These are phyloP conservation scores for Rhinocladiella similis DNA, from an alignment of 2,329 filamentous ascomycete genomes.

Conservation along the genomic window DNA sequence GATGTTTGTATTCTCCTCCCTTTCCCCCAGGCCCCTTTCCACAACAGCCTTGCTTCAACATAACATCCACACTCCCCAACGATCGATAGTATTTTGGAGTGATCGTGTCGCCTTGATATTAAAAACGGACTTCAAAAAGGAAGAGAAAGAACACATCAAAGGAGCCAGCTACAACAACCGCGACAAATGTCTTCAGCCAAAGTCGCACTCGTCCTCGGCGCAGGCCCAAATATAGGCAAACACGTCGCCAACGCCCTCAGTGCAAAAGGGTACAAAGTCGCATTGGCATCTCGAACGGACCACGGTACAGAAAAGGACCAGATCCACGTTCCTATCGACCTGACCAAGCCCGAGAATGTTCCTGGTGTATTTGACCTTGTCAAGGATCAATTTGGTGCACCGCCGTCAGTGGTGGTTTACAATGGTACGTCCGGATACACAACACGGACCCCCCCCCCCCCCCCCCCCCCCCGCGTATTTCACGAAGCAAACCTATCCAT, in stretches of 20 bases:
- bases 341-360: conserved; percentile 37
- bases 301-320: not conserved
- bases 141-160: no score
- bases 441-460: no score
- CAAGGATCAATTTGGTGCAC: conserved; percentile 34
- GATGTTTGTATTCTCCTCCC: no score
- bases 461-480: no score
- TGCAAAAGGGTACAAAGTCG: conserved; percentile 46
- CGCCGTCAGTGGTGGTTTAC: conserved; percentile 48
- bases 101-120: no score
- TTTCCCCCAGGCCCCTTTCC: no score
- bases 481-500: no score
- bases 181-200: not conserved
- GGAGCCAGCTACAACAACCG: no score
- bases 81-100: no score
- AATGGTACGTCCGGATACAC: conserved; percentile 32
- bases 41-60: no score
- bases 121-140: no score
- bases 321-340: conserved; percentile 37
- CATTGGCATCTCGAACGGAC: conserved; percentile 34
- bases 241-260: conserved; percentile 41
- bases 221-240: conserved; percentile 44
- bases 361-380: conserved; percentile 41
- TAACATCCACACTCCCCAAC: no score
- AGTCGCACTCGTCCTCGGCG: conserved; percentile 43